Evolutionary conservation across 2,329 filamentous ascomycete species (phyloP).

Genomic region (Beauveria rudraprayagi): DNA sequence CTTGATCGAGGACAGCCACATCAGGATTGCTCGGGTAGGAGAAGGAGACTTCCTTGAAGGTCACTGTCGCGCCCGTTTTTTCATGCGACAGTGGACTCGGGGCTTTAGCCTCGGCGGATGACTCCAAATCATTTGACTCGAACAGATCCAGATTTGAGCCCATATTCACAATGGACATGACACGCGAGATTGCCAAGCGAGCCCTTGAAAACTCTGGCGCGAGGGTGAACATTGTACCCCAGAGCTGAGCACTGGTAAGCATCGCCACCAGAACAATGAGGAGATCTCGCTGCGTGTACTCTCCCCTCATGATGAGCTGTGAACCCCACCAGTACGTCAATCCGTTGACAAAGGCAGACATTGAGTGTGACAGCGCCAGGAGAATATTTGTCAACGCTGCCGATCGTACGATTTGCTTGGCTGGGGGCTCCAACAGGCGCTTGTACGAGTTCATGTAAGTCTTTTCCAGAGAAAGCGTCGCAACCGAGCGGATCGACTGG

Average conservation of each 20-base stretch:
- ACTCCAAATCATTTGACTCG: not conserved
- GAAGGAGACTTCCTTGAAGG: slow-evolving; percentile 49
- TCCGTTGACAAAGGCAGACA: not conserved
- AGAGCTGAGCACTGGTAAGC: slow-evolving; percentile 5
- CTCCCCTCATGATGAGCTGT: not conserved
- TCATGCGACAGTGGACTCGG: slow-evolving; percentile 23
- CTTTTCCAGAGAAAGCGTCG: slow-evolving; percentile 22
- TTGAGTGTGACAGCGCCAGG: not conserved
- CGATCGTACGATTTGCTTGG: slow-evolving; percentile 16
- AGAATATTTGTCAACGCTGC: not conserved
- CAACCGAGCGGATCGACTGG: slow-evolving; percentile 37
- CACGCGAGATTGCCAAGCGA: not conserved
- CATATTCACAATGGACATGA: not conserved
- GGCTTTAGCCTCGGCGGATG: not conserved
- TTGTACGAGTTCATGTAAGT: slow-evolving; percentile 29
- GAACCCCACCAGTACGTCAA: slow-evolving; percentile 7
- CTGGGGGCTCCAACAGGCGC: slow-evolving; percentile 12
- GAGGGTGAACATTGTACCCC: slow-evolving; percentile 1
- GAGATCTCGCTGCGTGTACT: not conserved
- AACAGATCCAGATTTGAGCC: not conserved
- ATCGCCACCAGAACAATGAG: slow-evolving; percentile 1
- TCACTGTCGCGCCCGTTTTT: slow-evolving; percentile 30
- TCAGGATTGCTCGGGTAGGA: slow-evolving; percentile 53
- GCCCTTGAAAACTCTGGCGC: slow-evolving; percentile 1
- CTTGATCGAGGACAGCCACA: slow-evolving; percentile 36